Conservation (phyloP, 306 rosid genomes). For the Lagenaria siceraria region DNA sequence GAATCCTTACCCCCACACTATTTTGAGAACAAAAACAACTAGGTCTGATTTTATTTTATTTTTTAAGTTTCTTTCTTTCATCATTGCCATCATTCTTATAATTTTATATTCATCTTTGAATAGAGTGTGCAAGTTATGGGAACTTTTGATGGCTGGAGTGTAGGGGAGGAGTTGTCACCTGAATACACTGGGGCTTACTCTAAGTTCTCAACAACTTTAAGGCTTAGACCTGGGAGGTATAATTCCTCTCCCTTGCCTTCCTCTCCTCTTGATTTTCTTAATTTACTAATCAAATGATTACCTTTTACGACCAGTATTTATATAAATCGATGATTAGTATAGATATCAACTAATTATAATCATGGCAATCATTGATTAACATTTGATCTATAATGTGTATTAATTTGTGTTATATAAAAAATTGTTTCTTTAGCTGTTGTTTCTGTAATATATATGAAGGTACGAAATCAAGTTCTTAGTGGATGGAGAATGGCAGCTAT, state of each 20-base stretch:
- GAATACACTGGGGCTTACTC: slow-evolving; percentile 68
- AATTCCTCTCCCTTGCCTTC: neutral
- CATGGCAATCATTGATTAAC: neutral
- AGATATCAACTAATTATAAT: neutral
- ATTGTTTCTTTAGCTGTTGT: neutral
- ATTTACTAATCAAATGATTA: neutral
- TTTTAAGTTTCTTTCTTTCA: neutral
- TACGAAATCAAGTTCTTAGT: slow-evolving; percentile 90
- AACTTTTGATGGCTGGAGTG: slow-evolving; percentile 91
- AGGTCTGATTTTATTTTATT: neutral
- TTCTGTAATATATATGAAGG: slow-evolving; percentile 24
- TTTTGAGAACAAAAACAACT: neutral
- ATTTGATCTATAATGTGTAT: too few species aligned
- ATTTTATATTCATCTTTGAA: slow-evolving; percentile 1
- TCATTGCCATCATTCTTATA: neutral
- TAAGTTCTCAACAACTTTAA: slow-evolving; percentile 61
- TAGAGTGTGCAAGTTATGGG: slow-evolving; percentile 97
- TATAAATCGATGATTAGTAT: too few species aligned
- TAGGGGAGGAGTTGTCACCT: slow-evolving; percentile 80
- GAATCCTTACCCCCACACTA: neutral
- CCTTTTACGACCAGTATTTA: neutral
- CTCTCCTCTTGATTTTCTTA: neutral
- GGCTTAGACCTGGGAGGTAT: slow-evolving; percentile 87
- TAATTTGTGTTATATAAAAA: neutral
- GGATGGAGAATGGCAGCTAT: slow-evolving; percentile 82